phyloP scores from a whole-genome alignment of 306 rosid genomes.

The Malus domestica region DNA sequence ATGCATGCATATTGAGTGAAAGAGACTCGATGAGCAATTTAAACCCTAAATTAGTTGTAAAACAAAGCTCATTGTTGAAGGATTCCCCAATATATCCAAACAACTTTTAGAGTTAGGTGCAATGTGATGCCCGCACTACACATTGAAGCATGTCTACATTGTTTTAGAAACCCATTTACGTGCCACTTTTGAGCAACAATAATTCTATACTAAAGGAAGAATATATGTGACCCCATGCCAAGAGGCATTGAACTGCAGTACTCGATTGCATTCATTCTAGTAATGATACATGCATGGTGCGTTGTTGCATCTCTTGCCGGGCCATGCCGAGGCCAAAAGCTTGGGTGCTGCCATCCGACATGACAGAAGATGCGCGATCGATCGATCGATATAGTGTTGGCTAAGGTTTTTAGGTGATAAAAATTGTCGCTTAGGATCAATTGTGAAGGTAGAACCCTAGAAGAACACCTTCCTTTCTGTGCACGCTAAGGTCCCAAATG shows the following conservation, averaged over 20 bases:
- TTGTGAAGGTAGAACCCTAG: background rate
- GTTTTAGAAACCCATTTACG: constrained; percentile 8
- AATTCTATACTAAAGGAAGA: background rate
- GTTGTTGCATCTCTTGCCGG: constrained; percentile 26
- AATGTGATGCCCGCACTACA: background rate
- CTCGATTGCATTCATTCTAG: background rate
- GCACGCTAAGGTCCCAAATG: constrained; percentile 33
- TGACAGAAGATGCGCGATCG: background rate
- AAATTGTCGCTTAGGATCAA: background rate
- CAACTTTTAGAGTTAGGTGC: constrained; percentile 1
- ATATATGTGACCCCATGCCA: constrained; percentile 14
- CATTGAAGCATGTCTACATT: background rate
- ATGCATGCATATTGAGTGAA: constrained; percentile 17
- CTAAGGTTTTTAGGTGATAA: constrained; percentile 7
- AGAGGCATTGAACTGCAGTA: background rate
- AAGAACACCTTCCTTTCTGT: background rate
- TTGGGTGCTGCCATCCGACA: constrained; percentile 18
- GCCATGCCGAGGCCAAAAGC: constrained; percentile 10
- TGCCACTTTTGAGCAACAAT: constrained; percentile 15
- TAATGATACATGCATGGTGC: constrained; percentile 2
- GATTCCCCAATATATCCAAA: background rate
- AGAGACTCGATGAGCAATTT: background rate
- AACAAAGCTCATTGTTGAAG: background rate
- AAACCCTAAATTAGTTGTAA: constrained; percentile 17
- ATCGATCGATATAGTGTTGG: background rate